Base-by-base conservation (phyloP, 2,329 filamentous ascomycete species). In the Fusarium domesticum region DNA sequence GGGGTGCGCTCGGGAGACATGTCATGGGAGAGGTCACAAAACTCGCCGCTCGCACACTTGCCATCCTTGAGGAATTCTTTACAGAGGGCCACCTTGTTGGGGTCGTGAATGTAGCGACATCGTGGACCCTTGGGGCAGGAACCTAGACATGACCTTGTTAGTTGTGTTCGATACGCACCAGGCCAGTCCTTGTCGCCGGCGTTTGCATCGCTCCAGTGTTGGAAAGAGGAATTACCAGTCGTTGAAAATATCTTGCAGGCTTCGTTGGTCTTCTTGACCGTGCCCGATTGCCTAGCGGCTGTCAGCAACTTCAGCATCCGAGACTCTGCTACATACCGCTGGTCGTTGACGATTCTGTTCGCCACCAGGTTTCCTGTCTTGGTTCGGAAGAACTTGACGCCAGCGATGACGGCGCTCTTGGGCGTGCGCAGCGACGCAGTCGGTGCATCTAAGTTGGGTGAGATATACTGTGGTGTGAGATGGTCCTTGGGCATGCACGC, bases 11-110 rank as follows among this genome's bases (percentile, higher is more conserved):
- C 80, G 54, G 89, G 81, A 43, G 80, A 87, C 52, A 88, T 74
- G 37, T 93, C 84, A 77, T 97, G 93, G 52, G 91, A 96, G 48
- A 97, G 78, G 69, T 95, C 88, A 77, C 93, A 98, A 61, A 77
- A 77, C 62, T 85, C 80, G 69, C 89, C 89, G 65, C 81, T 80
- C 57, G 75, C 72, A 72, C 93, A 98, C 60, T 78, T 76, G 63
- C 87, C 85, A 63, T 86, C 90, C 61, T 84, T 83, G 42, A 97
- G 76, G 64, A 87, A 90, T 42, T 88, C 84, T 69, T 89, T 93
- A 81, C 93, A 98, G 44, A 93, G 83, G 43, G 92, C 88, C 60
- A 95, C 88, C 70, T 89, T 95, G 64, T 81, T 75, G 33, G 87
- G 80, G 63, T 98, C 88, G 74, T 98, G 93, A 38, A 83, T 73